These are phyloP conservation scores for Pseudocercospora ulei DNA, from an alignment of 2,329 filamentous ascomycete species.

Conservation along the genomic window DNA sequence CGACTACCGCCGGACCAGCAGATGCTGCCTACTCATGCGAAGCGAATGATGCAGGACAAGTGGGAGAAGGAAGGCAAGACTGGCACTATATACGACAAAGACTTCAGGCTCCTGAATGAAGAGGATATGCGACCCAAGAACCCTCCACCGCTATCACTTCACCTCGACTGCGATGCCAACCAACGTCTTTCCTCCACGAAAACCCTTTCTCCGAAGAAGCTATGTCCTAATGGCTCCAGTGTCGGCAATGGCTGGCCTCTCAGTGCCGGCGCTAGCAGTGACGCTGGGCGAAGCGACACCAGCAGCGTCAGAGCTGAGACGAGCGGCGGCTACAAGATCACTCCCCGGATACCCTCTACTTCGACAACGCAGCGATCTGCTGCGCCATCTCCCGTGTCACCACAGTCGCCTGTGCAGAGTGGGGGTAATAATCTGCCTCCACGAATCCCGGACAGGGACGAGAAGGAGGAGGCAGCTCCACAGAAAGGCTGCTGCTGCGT, in stretches of 20 bases:
- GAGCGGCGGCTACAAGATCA: constrained; percentile 42
- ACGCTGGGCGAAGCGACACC: constrained; percentile 21
- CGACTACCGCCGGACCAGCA: constrained; percentile 90
- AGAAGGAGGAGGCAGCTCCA: constrained; percentile 46
- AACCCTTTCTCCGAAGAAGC: constrained; percentile 13
- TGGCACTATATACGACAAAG: constrained; percentile 73
- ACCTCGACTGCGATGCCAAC: constrained; percentile 3
- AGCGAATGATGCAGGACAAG: constrained; percentile 81
- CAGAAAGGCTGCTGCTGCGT: constrained; percentile 61
- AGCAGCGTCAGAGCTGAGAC: constrained; percentile 34
- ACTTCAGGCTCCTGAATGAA: constrained; percentile 69
- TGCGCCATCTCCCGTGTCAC: constrained; percentile 15
- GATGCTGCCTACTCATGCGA: constrained; percentile 86
- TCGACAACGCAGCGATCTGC: constrained; percentile 22
- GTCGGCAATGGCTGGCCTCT: constrained; percentile 26
- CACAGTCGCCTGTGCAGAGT: constrained; percentile 30
- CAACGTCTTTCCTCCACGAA: constrained; percentile 4
- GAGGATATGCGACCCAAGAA: constrained; percentile 46
- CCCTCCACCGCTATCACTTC: constrained; percentile 26
- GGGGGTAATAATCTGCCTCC: constrained; percentile 38
- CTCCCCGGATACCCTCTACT: constrained; percentile 36
- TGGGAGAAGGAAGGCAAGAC: constrained; percentile 89
- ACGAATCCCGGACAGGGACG: constrained; percentile 47
- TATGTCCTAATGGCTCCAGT: constrained; percentile 17
- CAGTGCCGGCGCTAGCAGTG: constrained; percentile 25